Percentiles rank a stretch among this genome's conserved stretches.
phyloP scores from a whole-genome alignment of 371 early-diverging fungal genomes.

The Circinella umbellata region DNA sequence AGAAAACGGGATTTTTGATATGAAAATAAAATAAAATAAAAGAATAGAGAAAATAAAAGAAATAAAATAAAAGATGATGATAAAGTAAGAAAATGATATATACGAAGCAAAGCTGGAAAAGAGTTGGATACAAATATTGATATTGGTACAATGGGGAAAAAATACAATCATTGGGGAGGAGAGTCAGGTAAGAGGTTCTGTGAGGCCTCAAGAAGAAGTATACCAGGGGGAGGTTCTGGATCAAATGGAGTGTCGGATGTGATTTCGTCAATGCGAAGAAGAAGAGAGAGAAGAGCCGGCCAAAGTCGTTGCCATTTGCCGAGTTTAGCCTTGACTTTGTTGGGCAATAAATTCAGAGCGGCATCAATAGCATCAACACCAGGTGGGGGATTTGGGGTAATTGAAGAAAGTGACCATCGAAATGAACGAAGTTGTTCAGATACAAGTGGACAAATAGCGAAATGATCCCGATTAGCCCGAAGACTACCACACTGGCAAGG shows the following conservation, averaged over 20 bases:
- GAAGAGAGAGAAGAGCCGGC: constrained; percentile 7
- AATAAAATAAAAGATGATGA: too few relatives aligned
- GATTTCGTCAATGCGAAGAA: constrained; percentile 5
- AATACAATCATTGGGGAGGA: too few relatives aligned
- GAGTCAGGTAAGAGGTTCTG: too few relatives aligned
- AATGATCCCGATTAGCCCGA: not conserved
- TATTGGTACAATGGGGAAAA: too few relatives aligned
- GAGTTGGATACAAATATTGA: too few relatives aligned
- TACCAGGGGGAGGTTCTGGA: not conserved
- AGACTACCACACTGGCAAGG: not conserved
- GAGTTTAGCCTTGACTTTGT: not conserved
- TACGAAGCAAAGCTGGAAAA: too few relatives aligned
- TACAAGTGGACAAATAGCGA: not conserved
- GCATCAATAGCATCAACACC: not conserved
- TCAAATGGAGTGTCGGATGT: not conserved
- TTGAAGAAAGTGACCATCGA: not conserved
- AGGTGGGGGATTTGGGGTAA: too few relatives aligned
- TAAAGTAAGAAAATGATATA: too few relatives aligned
- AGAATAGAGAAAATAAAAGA: too few relatives aligned
- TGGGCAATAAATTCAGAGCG: not conserved
- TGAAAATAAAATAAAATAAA: too few relatives aligned
- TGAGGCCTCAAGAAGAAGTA: too few relatives aligned
- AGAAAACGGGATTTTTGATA: too few relatives aligned
- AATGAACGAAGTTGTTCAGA: not conserved
- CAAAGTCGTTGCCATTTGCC: not conserved